phyloP scores from a whole-genome alignment of 2,329 filamentous ascomycete species.

The Xylaria sp. region DNA sequence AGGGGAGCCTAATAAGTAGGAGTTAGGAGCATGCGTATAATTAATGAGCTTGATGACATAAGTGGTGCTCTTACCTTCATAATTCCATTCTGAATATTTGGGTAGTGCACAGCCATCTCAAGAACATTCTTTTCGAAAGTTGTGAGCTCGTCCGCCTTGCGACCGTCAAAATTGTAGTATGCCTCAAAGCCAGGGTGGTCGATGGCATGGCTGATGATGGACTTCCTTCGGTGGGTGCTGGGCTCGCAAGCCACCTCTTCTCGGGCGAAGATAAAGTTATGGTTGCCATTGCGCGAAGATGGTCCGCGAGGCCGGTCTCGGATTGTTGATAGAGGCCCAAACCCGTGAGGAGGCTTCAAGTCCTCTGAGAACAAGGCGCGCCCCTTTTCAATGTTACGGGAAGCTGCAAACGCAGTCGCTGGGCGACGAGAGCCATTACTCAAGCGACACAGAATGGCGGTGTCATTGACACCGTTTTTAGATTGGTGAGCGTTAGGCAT shows the following conservation, averaged over 20 bases:
- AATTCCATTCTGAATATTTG: slow-evolving; percentile 16
- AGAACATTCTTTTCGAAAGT: slow-evolving; percentile 10
- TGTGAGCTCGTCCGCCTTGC: slow-evolving; percentile 9
- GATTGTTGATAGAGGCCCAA: slow-evolving; percentile 12
- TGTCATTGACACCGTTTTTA: too few relatives aligned
- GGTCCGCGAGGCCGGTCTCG: not conserved
- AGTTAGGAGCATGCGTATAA: not conserved
- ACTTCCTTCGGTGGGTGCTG: not conserved
- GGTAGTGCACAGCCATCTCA: slow-evolving; percentile 35
- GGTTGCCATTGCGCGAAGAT: not conserved
- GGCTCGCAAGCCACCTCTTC: not conserved
- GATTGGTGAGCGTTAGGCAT: not conserved
- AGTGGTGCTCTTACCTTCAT: slow-evolving; percentile 28
- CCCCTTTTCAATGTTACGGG: too few relatives aligned
- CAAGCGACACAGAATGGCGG: too few relatives aligned
- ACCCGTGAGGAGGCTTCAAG: slow-evolving; percentile 12
- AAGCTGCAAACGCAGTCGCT: too few relatives aligned
- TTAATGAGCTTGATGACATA: not conserved
- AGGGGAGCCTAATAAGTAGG: slow-evolving; percentile 23
- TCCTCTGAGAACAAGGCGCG: not conserved
- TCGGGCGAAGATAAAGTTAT: slow-evolving; percentile 5
- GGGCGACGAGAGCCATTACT: too few relatives aligned
- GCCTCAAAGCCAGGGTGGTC: slow-evolving; percentile 25
- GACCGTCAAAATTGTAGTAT: slow-evolving; percentile 30
- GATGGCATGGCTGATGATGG: slow-evolving; percentile 33